Evolutionary conservation across 768 basidiomycete genomes (phyloP).

Genomic region (Russula olivacea): DNA sequence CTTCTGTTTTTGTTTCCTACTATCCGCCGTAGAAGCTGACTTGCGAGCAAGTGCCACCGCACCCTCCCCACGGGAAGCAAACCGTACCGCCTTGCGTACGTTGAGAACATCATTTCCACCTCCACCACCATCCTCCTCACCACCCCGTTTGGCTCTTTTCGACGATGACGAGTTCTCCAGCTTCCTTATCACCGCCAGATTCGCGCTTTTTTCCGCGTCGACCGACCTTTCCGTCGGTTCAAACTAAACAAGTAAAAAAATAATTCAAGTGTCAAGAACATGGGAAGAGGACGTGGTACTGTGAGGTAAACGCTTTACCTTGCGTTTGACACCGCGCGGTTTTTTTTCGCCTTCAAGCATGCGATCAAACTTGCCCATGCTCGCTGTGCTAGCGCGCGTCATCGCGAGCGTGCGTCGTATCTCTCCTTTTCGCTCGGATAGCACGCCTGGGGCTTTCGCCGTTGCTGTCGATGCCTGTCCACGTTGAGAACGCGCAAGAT

Average conservation of each 20-base stretch:
- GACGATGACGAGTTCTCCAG: slow-evolving; percentile 39
- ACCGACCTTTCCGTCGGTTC: slow-evolving; percentile 69
- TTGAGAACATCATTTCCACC: slow-evolving; percentile 19
- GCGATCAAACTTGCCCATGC: slow-evolving; percentile 92
- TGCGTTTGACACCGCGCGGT: slow-evolving; percentile 81
- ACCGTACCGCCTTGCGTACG: slow-evolving; percentile 26
- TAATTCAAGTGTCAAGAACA: not conserved
- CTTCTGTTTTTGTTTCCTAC: not conserved
- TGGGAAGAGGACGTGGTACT: not conserved
- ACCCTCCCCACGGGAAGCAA: slow-evolving; percentile 22
- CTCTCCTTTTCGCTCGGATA: slow-evolving; percentile 56
- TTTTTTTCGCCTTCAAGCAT: slow-evolving; percentile 90
- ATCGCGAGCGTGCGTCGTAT: slow-evolving; percentile 73
- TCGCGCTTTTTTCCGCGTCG: slow-evolving; percentile 61
- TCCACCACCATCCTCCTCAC: not conserved
- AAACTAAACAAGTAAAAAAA: slow-evolving; percentile 47
- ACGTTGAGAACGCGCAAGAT: slow-evolving; percentile 53
- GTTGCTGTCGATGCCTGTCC: slow-evolving; percentile 12
- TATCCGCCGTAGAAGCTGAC: not conserved
- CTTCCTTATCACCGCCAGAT: slow-evolving; percentile 68
- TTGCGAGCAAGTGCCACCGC: slow-evolving; percentile 19
- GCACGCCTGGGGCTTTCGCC: slow-evolving; percentile 1
- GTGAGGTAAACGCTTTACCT: slow-evolving; percentile 45
- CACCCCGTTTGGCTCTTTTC: slow-evolving; percentile 8
- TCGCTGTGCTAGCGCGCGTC: slow-evolving; percentile 81